Evolutionary conservation across 129 eudicot species (phyloP).

Genomic region (Pulicaria dysenterica): DNA sequence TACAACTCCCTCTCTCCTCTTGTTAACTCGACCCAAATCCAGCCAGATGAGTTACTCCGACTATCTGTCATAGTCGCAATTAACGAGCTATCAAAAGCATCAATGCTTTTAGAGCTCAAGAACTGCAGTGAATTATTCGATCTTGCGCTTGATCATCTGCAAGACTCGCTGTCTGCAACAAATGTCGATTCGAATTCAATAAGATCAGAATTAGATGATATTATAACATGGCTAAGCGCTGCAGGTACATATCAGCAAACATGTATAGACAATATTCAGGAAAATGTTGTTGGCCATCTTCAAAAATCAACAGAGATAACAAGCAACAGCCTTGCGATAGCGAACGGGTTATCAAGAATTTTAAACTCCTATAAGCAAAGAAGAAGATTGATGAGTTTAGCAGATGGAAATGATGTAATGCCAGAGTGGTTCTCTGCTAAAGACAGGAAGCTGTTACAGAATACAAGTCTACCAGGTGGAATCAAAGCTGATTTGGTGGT

Average conservation of each 20-base stretch:
- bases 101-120: constrained; percentile 40
- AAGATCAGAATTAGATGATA: constrained; percentile 45
- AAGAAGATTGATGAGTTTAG: constrained; percentile 33
- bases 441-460: constrained; percentile 52
- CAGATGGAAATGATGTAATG: constrained; percentile 19
- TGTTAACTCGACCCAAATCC: constrained; percentile 36
- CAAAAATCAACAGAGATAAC: constrained; percentile 49
- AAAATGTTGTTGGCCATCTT: constrained; percentile 20
- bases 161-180: constrained; percentile 30
- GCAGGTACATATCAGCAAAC: constrained; percentile 72
- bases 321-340: constrained; percentile 61
- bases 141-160: constrained; percentile 59
- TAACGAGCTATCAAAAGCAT: constrained; percentile 44
- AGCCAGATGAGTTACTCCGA: constrained; percentile 47
- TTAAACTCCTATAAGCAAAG: constrained; percentile 32
- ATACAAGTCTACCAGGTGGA: constrained; percentile 15
- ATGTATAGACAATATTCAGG: constrained; percentile 48
- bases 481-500: constrained; percentile 57
- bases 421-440: constrained; percentile 47
- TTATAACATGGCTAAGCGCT: constrained; percentile 66
- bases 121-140: constrained; percentile 53
- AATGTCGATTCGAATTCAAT: constrained; percentile 8
- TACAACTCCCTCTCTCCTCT: constrained; percentile 43
- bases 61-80: constrained; percentile 53
- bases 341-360: constrained; percentile 30